Evolutionary conservation across 1,284 basidiomycete genomes (phyloP), one percentile per base, ranked within the genome.

Genomic region (Athelia psychrophila): DNA sequence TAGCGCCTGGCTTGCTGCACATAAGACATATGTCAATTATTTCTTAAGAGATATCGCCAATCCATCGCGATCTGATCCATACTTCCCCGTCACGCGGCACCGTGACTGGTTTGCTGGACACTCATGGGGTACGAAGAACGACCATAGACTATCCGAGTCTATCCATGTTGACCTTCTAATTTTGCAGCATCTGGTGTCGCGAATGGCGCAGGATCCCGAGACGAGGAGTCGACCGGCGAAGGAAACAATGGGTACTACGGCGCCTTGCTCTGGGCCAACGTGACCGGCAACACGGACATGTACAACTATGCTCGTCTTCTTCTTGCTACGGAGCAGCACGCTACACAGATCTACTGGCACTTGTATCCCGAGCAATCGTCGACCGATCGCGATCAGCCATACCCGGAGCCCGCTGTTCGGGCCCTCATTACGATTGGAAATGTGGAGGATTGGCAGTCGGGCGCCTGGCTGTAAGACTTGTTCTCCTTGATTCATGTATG

Each of bases 91-190:
- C n/a, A 60, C 66, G 18, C 62, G 67, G 16, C 63, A 60, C 48
- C 61, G 61, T 12, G 68, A 70, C 36, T 69, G 65, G 66, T 70
- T 69, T 51, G 65, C 67, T 20, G 68, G 68, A 0, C 68, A 70
- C 54, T 70, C 67, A 1, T 70, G 68, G 68, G 67, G 67, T 69
- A 58, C 23, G n/a, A n/a, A n/a, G n/a, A n/a, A n/a, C n/a, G n/a
- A n/a, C n/a, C n/a, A n/a, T n/a, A n/a, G n/a, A n/a, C n/a, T n/a
- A n/a, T n/a, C n/a, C n/a, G 53, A 25, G 23, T 4, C 16, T 38
- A 30, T 6, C 27, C 5, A 6, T 5, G 27, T 13, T 30, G 27
- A 30, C 13, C 27, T 42, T 33, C 49, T 16, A 44, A 20, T 12
- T 5, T 18, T 35, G 32, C 42, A 69, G 68, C 68, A 22, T 69